Evolutionary conservation across 2,329 filamentous ascomycete genomes (phyloP), one percentile per base, ranked within the genome.

Genomic region (Trichocomaceae sp.): DNA sequence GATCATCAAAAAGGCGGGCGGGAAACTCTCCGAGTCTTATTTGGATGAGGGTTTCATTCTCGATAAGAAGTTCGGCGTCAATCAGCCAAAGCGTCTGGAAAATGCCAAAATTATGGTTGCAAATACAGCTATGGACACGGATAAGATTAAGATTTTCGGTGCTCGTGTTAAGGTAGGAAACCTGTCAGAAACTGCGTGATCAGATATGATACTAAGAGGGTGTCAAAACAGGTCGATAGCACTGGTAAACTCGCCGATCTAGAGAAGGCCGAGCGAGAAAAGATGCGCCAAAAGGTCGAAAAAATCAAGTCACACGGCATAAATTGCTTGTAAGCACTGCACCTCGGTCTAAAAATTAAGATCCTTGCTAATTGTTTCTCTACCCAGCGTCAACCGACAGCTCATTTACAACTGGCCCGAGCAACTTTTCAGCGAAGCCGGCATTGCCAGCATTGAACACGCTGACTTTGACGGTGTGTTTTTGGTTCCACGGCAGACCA

Each of bases 401-500:
- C 84, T 99, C 60, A 99, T 99, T 77, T 99, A 99, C 82, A 99
- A 99, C 81, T 99, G 93, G 93, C 93, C 93, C 5, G 93, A 99
- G 75, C 93, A 99, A 76, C 86, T 99, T 47, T 99, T 99, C 69
- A 90, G 92, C 35, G 93, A 99, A 72, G 92, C 91, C 7, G 93
- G 93, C 59, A 97, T 99, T 74, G 88, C 95, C 80, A 96, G 90
- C 26, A 99, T 99, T 64, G 93, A 99, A 78, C 93, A 99, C 72
- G 93, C 93, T 62, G 93, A 99, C 76, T 99, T 99, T 68, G 93
- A 99, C 69, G 93, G 93, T 56, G 48, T 13, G 54, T 41, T n/a
- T 19, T 4, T 4, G 35, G 6, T 20, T 4, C 8, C 20, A 8
- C 8, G 23, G 23, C 8, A 10, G 2, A 41, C 39, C 13, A 15